These are phyloP conservation scores for Ascodesmis nigricans DNA, from an alignment of 495 filamentous ascomycete genomes.

Conservation along the genomic window DNA sequence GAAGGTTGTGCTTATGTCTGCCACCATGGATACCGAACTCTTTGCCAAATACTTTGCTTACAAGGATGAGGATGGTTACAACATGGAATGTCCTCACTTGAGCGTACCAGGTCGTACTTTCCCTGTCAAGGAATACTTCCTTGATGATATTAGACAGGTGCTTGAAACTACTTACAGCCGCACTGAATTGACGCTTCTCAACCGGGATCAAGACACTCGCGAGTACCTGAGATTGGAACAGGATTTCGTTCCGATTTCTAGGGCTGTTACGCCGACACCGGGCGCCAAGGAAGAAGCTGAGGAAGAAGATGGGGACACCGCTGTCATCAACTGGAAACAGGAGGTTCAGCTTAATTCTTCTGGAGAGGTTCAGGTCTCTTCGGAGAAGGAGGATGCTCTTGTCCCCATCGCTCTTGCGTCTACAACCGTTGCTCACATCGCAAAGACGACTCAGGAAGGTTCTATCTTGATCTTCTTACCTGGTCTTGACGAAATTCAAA, in stretches of 20 bases:
- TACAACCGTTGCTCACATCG: constrained; percentile 30
- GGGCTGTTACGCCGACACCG: constrained; percentile 13
- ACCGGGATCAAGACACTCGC: constrained; percentile 20
- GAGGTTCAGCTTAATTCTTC: constrained; percentile 20
- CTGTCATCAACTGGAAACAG: constrained; percentile 29
- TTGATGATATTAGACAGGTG: constrained; percentile 28
- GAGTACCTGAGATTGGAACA: constrained; percentile 24
- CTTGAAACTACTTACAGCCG: constrained; percentile 20
- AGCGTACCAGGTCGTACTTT: constrained; percentile 35
- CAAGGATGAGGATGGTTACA: constrained; percentile 16
- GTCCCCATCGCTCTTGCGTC: constrained; percentile 30
- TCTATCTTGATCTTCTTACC: constrained; percentile 38
- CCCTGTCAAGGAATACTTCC: constrained; percentile 31
- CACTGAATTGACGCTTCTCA: constrained; percentile 14
- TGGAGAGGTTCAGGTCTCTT: constrained; percentile 17
- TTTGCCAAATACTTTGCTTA: constrained; percentile 33
- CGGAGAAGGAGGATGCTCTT: constrained; percentile 26
- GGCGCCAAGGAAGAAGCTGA: constrained; percentile 6
- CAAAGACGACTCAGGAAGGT: constrained; percentile 28
- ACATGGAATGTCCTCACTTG: constrained; percentile 29
- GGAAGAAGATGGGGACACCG: constrained; percentile 17
- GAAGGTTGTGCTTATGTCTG: constrained; percentile 38
- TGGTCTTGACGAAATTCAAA: constrained; percentile 31
- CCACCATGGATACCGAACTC: constrained; percentile 33
- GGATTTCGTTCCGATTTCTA: constrained; percentile 13